Evolutionary conservation across 1,139 yeast species (phyloP), one percentile per base, ranked within the genome.

Genomic region (Suhomyces wounanorum): DNA sequence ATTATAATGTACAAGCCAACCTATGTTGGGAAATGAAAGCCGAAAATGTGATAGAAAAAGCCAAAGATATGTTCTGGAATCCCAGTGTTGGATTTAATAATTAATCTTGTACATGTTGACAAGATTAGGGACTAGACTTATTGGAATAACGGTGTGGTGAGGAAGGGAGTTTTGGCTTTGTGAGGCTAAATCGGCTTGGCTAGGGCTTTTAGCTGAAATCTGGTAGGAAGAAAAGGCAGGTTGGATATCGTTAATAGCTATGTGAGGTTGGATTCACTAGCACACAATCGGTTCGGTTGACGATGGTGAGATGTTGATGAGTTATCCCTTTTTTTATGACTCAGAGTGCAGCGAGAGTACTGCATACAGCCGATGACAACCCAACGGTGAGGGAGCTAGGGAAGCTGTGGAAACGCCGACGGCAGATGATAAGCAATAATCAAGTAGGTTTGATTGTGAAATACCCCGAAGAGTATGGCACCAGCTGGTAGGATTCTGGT

Each of bases 311-410:
- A 13, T n/a, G 25, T 42, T 35, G 42, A 35, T 35, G 44, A 35
- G 44, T 42, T 37, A 42, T 47, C 49, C 49, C 49, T 42, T 42
- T 42, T 47, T 47, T 40, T 42, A 50, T 50, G 52, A 50, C 50
- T 50, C 52, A 50, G 52, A 50, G 25, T 28, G 44, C 37, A 41
- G 16, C 16, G 5, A 8, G 10, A 3, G 3, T 10, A 18, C 37
- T 33, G 18, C 18, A 33, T 33, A 33, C n/a, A 14, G 14, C 11
- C 5, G 33, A 13, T 30, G 33, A 11, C 14, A 30, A 30, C 33
- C 33, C 14, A 11, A 30, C 6, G 33, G 5, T 4, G 31, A 28
- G 23, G 23, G 23, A 21, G 23, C 23, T 4, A 4, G 23, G 23
- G 23, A 21, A 21, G 23, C 6, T 6, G 6, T 21, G 23, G 23